Percentiles rank a stretch among this genome's conserved stretches.
phyloP scores from a whole-genome alignment of 1,139 yeast species.

The Diutina neorugosa region DNA sequence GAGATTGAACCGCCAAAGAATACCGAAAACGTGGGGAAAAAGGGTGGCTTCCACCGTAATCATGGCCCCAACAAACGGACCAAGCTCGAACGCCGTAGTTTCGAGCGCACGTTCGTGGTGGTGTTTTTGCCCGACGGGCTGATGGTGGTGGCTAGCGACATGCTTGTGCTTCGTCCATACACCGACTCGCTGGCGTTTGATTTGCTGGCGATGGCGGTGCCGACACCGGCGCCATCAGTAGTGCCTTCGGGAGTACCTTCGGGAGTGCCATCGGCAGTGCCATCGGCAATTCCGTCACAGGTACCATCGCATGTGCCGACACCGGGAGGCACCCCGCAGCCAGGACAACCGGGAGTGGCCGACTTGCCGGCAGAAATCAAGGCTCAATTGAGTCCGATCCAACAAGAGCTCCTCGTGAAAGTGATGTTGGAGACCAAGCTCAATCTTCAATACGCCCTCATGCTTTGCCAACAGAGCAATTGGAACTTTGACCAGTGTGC shows the following conservation, averaged over 20 bases:
- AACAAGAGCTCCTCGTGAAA: constrained; percentile 54
- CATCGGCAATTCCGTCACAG: not conserved
- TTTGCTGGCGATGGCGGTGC: constrained; percentile 6
- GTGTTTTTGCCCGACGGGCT: constrained; percentile 61
- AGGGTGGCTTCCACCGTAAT: constrained; percentile 8
- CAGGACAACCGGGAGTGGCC: constrained; percentile 14
- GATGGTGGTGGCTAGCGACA: constrained; percentile 77
- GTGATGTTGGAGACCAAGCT: constrained; percentile 65
- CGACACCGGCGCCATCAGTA: not conserved
- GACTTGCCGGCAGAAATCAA: constrained; percentile 45
- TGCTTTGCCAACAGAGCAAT: constrained; percentile 81
- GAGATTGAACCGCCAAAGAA: constrained; percentile 48
- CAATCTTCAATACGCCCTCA: constrained; percentile 63
- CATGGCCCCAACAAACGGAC: constrained; percentile 16
- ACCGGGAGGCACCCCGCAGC: constrained; percentile 5
- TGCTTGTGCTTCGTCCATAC: constrained; percentile 54
- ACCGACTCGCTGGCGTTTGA: constrained; percentile 40
- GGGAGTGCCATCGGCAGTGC: not conserved
- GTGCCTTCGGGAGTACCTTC: not conserved
- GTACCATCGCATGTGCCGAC: constrained; percentile 6
- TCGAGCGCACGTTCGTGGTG: constrained; percentile 76
- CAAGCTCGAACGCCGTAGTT: constrained; percentile 54
- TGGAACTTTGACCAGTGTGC: constrained; percentile 72
- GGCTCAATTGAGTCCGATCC: constrained; percentile 38
- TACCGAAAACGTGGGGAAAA: constrained; percentile 8